phyloP scores from a whole-genome alignment of 805 yeast species.

The Starmerella powellii region DNA sequence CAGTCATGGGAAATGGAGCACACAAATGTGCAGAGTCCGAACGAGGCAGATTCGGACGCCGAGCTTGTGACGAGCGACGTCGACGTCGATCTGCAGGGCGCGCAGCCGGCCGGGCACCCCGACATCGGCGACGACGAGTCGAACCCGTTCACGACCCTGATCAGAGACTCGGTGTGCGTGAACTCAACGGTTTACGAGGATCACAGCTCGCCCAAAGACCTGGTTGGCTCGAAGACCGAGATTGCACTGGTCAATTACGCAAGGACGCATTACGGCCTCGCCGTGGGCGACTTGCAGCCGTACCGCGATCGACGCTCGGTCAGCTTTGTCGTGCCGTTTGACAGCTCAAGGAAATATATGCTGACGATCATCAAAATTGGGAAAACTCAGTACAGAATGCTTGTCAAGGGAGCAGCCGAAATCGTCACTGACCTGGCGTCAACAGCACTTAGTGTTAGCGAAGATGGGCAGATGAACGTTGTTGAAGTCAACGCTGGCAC shows the following conservation, averaged over 20 bases:
- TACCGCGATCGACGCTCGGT: constrained; percentile 37
- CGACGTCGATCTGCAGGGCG: background rate
- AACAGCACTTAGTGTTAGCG: constrained; percentile 7
- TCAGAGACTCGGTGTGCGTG: constrained; percentile 50
- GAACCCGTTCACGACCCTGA: constrained; percentile 15
- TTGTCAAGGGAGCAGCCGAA: constrained; percentile 91
- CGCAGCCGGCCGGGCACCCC: background rate
- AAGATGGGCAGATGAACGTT: background rate
- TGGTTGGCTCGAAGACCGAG: constrained; percentile 89
- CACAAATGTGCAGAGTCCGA: background rate
- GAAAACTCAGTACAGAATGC: constrained; percentile 40
- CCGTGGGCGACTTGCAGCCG: constrained; percentile 36
- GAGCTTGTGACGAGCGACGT: background rate
- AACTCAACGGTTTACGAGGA: constrained; percentile 85
- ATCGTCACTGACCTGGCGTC: constrained; percentile 55
- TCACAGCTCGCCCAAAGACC: constrained; percentile 40
- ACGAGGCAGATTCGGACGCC: no score
- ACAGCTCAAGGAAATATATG: constrained; percentile 86
- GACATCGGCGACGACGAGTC: background rate
- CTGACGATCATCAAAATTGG: constrained; percentile 53
- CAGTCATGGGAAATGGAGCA: constrained; percentile 25
- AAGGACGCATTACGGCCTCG: constrained; percentile 38
- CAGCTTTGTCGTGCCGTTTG: constrained; percentile 76
- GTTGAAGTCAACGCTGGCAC: constrained; percentile 23
- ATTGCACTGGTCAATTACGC: constrained; percentile 71